Evolutionary conservation across 2,329 filamentous ascomycete genomes (phyloP), one percentile per base, ranked within the genome.

Genomic region (Macrophomina tecta): DNA sequence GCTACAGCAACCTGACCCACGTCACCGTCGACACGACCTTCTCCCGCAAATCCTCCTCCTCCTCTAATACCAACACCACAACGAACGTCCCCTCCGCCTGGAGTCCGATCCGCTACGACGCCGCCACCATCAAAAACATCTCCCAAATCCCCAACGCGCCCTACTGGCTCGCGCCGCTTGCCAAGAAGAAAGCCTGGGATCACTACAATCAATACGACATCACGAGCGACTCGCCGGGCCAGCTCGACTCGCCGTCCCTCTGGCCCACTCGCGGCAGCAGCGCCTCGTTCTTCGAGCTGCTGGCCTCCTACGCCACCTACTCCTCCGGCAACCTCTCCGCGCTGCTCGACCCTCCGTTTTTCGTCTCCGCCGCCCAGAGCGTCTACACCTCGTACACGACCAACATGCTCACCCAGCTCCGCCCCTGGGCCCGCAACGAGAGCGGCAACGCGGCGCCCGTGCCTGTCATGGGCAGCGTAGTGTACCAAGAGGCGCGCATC

Each of bases 251-350:
- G 40, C 9, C 8, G 0, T 38, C 52, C 3, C 63, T 65, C 1
- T 65, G 63, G 63, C 63, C 63, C 16, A 65, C 63, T n/a, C 63
- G 63, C 40, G 63, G 51, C 30, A 58, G 52, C 51, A 58, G 52
- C 40, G 58, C 63, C 18, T 34, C n/a, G 3, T 66, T 66, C 46
- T 66, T 61, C 53, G 64, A 66, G 36, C 64, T 66, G 14, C 46
- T 66, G 9, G 64, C 64, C 16, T 28, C 42, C 3, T 45, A 51
- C 53, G 45, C 64, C 6, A 14, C 16, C 3, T 42, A 66, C 45
- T 1, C 34, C 1, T 23, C 40, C 14, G 6, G 8, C 40, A 51
- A 66, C 42, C 52, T 66, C 2, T 16, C 45, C 9, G 34, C 42
- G 1, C 46, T 60, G 1, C 14, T 60, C 30, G 45, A 66, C n/a